phyloP scores from a whole-genome alignment of 1,284 basidiomycete species.

The Ustilago loliicola region DNA sequence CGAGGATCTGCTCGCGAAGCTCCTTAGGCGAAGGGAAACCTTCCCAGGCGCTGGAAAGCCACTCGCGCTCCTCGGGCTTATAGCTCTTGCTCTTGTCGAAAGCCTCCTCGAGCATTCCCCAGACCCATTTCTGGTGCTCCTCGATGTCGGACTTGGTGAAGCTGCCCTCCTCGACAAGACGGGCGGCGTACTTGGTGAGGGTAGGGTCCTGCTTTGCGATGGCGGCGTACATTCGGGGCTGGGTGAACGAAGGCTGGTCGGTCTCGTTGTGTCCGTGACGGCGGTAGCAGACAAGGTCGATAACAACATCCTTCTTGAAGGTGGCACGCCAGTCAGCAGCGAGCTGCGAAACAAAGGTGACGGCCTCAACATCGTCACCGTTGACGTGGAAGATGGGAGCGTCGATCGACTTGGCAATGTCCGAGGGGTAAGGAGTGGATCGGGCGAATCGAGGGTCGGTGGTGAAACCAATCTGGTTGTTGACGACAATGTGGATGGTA shows the following conservation, averaged over 20 bases:
- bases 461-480: constrained; percentile 99
- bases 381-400: constrained; percentile 99
- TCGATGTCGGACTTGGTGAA: constrained; percentile 97
- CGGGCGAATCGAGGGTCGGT: constrained; percentile 97
- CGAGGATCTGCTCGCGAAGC: constrained; percentile 90
- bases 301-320: constrained; percentile 98
- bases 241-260: constrained; percentile 98
- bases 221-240: constrained; percentile 98
- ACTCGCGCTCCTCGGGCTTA: constrained; percentile 81
- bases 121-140: constrained; percentile 99
- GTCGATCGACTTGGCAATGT: constrained; percentile 98
- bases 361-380: constrained; percentile 97
- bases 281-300: constrained; percentile 99
- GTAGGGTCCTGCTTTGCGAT: constrained; percentile 95
- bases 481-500: constrained; percentile 97
- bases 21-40: constrained; percentile 98
- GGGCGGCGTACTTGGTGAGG: constrained; percentile 90
- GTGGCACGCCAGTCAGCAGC: constrained; percentile 98
- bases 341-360: constrained; percentile 93
- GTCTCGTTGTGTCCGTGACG: constrained; percentile 99
- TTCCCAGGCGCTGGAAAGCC: constrained; percentile 97
- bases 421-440: constrained; percentile 98
- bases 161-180: constrained; percentile 89
- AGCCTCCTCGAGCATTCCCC: constrained; percentile 97
- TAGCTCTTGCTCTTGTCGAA: constrained; percentile 92